Evolutionary conservation across 768 basidiomycete species (phyloP), one percentile per base, ranked within the genome.

Genomic region (Dacryopinax spathularia): DNA sequence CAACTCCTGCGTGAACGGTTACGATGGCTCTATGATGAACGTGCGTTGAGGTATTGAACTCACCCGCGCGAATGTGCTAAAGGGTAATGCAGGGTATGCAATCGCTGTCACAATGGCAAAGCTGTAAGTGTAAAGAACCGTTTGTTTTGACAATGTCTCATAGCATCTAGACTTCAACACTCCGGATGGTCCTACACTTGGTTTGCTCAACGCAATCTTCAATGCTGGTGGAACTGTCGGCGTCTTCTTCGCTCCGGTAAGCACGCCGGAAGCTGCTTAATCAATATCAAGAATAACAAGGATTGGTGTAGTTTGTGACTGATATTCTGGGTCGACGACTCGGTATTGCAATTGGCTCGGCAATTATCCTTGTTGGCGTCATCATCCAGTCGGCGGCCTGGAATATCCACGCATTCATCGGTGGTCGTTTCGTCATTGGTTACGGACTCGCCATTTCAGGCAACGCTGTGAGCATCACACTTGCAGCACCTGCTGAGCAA

Each of bases 341-440:
- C 2, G 78, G 86, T n/a, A 80, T 89, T 35, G 83, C 85, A 74
- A 65, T 89, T 27, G 88, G 88, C 62, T 85, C 87, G 4, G 27
- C 70, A n/a, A 81, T 88, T 70, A 88, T 89, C 86, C 78, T 81
- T 64, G 74, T 81, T 60, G 89, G 82, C 27, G 84, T 82, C 25
- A 83, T 80, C 33, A 37, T 89, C 33, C 89, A 90, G 67, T 83
- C 85, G 1, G 85, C 86, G 10, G 77, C 87, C 20, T 80, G 83
- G 62, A 85, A 82, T 33, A 79, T 87, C 22, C 81, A 81, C 66
- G 86, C 88, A 84, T 89, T 89, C 77, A 86, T 89, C 68, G 86
- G 85, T 66, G 84, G 88, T 71, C 85, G 88, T 78, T 82, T 66
- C 62, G 74, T 76, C n/a, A 60, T 69, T 62, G 65, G 65, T n/a